A percentile compares a stretch with the other conserved stretches of the same genome.
These are phyloP conservation scores for Stellera chamaejasme DNA, from an alignment of 345 rosid species.

Conservation along the genomic window DNA sequence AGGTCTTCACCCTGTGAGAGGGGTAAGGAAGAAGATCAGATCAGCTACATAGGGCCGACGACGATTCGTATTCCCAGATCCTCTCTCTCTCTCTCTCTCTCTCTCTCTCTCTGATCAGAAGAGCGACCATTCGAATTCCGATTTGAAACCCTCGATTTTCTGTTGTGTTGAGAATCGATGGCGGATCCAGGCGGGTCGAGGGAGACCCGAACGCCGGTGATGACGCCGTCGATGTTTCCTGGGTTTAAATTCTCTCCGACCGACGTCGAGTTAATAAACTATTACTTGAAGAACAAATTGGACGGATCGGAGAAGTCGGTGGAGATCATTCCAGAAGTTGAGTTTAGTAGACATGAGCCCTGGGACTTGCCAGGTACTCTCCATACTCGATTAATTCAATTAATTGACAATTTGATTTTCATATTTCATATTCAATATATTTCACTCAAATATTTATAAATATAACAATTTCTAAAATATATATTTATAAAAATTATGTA, in stretches of 20 bases:
- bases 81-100: too few species aligned
- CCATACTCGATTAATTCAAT: not conserved
- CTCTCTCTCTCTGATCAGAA: too few species aligned
- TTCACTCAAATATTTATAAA: not conserved
- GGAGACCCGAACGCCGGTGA: slow-evolving; percentile 61
- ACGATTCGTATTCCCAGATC: too few species aligned
- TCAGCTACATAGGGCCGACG: too few species aligned
- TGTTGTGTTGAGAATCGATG: not conserved
- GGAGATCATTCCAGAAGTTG: slow-evolving; percentile 65
- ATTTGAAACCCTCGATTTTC: too few species aligned
- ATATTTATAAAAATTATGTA: too few species aligned
- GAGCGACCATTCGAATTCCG: too few species aligned
- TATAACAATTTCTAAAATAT: too few species aligned
- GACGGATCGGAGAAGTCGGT: slow-evolving; percentile 61
- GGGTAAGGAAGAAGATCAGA: too few species aligned
- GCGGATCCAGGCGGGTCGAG: slow-evolving; percentile 19
- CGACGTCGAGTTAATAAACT: slow-evolving; percentile 66
- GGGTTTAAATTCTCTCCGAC: slow-evolving; percentile 88
- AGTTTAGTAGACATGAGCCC: slow-evolving; percentile 69
- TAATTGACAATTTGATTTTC: not conserved
- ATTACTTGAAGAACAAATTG: slow-evolving; percentile 68
- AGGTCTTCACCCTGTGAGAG: too few species aligned
- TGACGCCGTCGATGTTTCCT: slow-evolving; percentile 63
- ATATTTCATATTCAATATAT: not conserved
- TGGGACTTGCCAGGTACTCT: slow-evolving; percentile 84